Evolutionary conservation across 768 basidiomycete species (phyloP), one percentile per base, ranked within the genome.

Genomic region (Collybia sp.): DNA sequence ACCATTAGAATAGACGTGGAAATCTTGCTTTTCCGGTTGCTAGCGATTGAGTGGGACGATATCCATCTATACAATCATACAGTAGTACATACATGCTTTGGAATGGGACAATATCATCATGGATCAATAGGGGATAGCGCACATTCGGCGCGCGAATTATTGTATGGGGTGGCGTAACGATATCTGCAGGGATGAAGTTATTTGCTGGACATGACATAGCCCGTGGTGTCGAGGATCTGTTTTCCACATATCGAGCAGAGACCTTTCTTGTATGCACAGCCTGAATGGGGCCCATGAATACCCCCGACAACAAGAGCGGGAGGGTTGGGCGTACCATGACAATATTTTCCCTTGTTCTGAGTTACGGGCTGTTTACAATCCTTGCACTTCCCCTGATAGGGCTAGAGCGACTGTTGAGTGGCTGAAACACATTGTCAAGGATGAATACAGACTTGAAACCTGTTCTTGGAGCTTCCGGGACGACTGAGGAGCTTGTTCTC

Each of bases 201-300:
- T 64, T 91, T 91, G 70, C 78, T 80, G 17, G 88, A 88, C 89
- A 93, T 93, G 42, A 76, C 79, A 61, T 91, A 92, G 55, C 85
- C 81, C 6, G 80, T 77, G 6, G 87, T 93, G 62, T 93, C 89
- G 20, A 92, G 73, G 48, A 93, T 88, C 59, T 84, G 72, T 59
- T 90, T 92, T 53, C 90, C 90, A 53, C 90, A 93, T 68, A 92
- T 91, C 39, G 88, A 80, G 56, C 90, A 93, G 33, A 88, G 63
- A 11, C 90, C 90, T 58, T 88, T 88, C 72, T 85, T 90, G 67
- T 85, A 92, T 16, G 89, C 90, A 60, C 89, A 93, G 25, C 90
- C 89, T 91, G 53, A 31, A 40, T 36, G 42, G 30, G 44, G 33
- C 42, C 37, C 39, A 49, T 47, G 42, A 45, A 35, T 37, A 46